phyloP scores from a whole-genome alignment of 2,329 filamentous ascomycete species.

The Cordyceps cateniannulata region DNA sequence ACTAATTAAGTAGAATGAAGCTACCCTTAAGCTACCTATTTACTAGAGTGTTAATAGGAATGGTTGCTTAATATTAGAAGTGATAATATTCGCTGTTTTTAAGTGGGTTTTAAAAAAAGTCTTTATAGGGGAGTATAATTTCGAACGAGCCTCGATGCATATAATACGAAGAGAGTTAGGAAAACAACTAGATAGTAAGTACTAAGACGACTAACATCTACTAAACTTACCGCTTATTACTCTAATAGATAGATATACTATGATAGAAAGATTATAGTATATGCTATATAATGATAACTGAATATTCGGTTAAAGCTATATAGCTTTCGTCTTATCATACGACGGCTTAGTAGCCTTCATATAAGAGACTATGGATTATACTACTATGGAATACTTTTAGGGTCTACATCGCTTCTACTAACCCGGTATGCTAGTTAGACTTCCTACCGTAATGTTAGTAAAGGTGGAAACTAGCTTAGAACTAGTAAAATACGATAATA shows the following conservation, averaged over 20 bases:
- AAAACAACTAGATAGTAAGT: conserved; percentile 4
- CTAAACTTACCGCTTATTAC: background rate
- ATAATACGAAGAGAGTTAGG: conserved; percentile 2
- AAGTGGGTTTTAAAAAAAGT: background rate
- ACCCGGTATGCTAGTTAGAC: background rate
- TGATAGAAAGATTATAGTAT: background rate
- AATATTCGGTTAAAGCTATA: conserved; percentile 8
- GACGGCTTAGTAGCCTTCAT: conserved; percentile 3
- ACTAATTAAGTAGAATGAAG: background rate
- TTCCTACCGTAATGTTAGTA: background rate
- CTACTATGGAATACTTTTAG: conserved; percentile 2
- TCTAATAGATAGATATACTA: background rate
- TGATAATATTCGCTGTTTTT: conserved; percentile 1
- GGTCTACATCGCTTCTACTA: background rate
- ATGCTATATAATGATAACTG: background rate
- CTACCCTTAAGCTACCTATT: background rate
- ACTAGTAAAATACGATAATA: background rate
- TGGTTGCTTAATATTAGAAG: background rate
- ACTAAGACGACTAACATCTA: background rate
- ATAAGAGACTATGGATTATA: background rate
- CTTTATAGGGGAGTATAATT: background rate
- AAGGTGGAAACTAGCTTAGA: background rate
- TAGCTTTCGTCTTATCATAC: background rate
- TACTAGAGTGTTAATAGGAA: background rate
- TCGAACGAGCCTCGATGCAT: background rate